A percentile compares a stretch with the other conserved stretches of the same genome.
phyloP scores from a whole-genome alignment of 2,329 filamentous ascomycete species.

The Purpureocillium takamizusanense region DNA sequence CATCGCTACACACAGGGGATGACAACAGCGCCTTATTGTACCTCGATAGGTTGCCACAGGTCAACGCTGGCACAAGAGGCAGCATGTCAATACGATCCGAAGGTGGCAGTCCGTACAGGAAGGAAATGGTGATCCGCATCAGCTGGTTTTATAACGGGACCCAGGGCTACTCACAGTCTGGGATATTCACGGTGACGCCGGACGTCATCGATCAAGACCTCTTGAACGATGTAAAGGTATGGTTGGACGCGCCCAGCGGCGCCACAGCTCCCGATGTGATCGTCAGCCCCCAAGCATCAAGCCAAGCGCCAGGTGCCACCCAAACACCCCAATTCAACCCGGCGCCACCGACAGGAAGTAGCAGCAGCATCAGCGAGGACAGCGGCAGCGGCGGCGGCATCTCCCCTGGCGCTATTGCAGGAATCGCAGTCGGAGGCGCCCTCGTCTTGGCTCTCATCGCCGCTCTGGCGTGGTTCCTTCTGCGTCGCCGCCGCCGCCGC shows the following conservation, averaged over 20 bases:
- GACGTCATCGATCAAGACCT: neutral
- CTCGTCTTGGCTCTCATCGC: conserved; percentile 28
- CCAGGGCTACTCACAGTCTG: conserved; percentile 6
- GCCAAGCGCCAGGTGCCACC: no score
- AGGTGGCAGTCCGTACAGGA: no score
- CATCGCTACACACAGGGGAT: no score
- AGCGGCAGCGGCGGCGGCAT: conserved; percentile 17
- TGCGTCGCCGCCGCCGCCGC: conserved; percentile 29
- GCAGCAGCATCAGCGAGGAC: no score
- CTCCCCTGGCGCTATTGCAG: conserved; percentile 33
- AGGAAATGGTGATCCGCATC: conserved; percentile 1
- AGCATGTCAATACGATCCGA: no score
- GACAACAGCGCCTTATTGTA: no score
- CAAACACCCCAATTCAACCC: no score
- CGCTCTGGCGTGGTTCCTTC: conserved; percentile 31
- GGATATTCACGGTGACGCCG: conserved; percentile 9
- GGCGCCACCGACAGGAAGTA: no score
- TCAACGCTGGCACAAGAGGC: no score
- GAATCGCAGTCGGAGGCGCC: conserved; percentile 34
- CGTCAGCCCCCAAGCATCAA: no score
- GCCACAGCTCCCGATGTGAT: neutral
- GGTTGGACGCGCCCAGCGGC: neutral
- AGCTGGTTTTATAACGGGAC: conserved; percentile 4
- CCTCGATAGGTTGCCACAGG: no score
- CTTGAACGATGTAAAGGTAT: neutral